A percentile compares a stretch with the other conserved stretches of the same genome.
Conservation (phyloP, 768 basidiomycete species). For the Lactarius hatsudake region DNA sequence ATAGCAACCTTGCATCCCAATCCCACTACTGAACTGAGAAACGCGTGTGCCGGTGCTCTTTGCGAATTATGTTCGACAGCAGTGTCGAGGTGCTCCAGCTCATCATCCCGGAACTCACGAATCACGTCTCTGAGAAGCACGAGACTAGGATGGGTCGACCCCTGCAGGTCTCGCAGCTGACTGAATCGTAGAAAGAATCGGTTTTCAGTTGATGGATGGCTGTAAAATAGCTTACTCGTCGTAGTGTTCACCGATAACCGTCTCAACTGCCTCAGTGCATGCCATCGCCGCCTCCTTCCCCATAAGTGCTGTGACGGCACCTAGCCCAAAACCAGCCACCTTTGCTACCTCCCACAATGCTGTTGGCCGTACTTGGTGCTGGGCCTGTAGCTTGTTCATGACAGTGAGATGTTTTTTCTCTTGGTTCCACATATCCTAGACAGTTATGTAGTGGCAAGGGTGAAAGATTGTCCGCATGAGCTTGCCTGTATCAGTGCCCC, state of each 20-base stretch:
- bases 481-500: constrained; percentile 74
- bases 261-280: constrained; percentile 97
- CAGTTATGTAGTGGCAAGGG: constrained; percentile 7
- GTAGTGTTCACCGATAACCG: constrained; percentile 97
- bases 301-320: constrained; percentile 80
- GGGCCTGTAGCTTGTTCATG: constrained; percentile 79
- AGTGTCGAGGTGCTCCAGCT: constrained; percentile 89
- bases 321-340: constrained; percentile 82
- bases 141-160: constrained; percentile 74
- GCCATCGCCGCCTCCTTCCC: constrained; percentile 97
- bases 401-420: constrained; percentile 88
- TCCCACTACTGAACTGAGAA: constrained; percentile 82
- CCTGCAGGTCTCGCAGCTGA: constrained; percentile 74
- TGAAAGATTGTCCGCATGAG: constrained; percentile 19
- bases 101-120: constrained; percentile 87
- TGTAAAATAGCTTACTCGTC: constrained; percentile 72
- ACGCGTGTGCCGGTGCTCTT: constrained; percentile 85
- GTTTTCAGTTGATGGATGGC: neutral
- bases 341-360: constrained; percentile 81
- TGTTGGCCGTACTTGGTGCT: constrained; percentile 85
- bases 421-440: constrained; percentile 94
- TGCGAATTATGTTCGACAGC: constrained; percentile 88
- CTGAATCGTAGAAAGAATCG: constrained; percentile 40
- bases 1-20: constrained; percentile 88
- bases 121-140: constrained; percentile 70